These are phyloP conservation scores for Tolypocladium guangdongense DNA, from an alignment of 2,329 filamentous ascomycete species.

Conservation along the genomic window DNA sequence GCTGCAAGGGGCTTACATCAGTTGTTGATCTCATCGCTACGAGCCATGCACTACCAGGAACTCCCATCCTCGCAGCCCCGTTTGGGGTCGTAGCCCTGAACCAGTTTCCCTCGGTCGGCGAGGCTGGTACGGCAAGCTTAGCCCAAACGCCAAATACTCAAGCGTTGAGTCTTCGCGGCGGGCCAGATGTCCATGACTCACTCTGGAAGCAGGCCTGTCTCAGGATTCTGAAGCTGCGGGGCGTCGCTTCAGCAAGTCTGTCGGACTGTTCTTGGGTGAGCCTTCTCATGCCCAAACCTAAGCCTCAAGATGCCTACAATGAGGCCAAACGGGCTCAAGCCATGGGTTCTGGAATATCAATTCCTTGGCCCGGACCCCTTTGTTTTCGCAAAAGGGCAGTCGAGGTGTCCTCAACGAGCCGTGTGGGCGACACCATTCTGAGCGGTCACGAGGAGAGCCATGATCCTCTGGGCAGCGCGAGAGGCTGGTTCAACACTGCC, in stretches of 20 bases:
- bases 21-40: slow-evolving; percentile 31
- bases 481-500: slow-evolving; percentile 34
- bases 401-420: slow-evolving; percentile 26
- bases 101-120: slow-evolving; percentile 8
- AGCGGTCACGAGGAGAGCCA: slow-evolving; percentile 29
- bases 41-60: slow-evolving; percentile 27
- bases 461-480: slow-evolving; percentile 38
- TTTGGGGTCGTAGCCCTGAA: slow-evolving; percentile 31
- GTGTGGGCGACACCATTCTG: slow-evolving; percentile 26
- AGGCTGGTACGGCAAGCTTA: slow-evolving; percentile 21
- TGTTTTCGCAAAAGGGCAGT: slow-evolving; percentile 40
- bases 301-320: slow-evolving; percentile 27
- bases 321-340: slow-evolving; percentile 30
- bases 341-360: slow-evolving; percentile 23
- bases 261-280: slow-evolving; percentile 38
- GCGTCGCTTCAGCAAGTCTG: slow-evolving; percentile 32
- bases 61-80: slow-evolving; percentile 42
- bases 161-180: slow-evolving; percentile 28
- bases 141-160: slow-evolving; percentile 45
- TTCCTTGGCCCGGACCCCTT: slow-evolving; percentile 43
- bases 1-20: slow-evolving; percentile 34
- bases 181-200: slow-evolving; percentile 28
- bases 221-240: slow-evolving; percentile 38
- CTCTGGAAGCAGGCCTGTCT: slow-evolving; percentile 40
- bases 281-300: slow-evolving; percentile 36